These are phyloP conservation scores for Phaffia rhodozyma DNA, from an alignment of 1,284 basidiomycete species.

Conservation along the genomic window DNA sequence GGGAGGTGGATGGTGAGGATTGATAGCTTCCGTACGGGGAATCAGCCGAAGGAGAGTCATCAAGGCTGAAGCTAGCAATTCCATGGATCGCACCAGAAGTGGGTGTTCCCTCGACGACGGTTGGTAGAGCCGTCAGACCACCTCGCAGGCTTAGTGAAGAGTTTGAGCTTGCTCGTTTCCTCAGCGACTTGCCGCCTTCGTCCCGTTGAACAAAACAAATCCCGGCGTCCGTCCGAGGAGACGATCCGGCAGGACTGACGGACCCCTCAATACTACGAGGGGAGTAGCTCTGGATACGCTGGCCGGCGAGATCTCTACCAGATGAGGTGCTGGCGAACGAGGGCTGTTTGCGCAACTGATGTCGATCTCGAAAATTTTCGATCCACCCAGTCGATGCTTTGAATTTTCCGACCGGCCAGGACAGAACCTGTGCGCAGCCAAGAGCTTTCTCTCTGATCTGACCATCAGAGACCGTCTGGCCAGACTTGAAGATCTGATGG, in stretches of 20 bases:
- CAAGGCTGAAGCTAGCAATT: too few relatives aligned
- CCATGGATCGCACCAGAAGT: too few relatives aligned
- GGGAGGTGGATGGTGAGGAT: too few relatives aligned
- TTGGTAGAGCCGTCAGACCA: neutral
- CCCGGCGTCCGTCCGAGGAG: neutral
- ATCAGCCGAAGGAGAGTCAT: too few relatives aligned
- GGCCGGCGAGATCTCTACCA: neutral
- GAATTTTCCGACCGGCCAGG: constrained; percentile 54
- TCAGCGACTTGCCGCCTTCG: neutral
- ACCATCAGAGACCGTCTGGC: constrained; percentile 52
- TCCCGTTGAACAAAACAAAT: neutral
- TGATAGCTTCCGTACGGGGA: too few relatives aligned
- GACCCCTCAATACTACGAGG: neutral
- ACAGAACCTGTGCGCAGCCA: constrained; percentile 48
- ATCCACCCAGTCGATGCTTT: constrained; percentile 84
- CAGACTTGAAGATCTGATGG: constrained; percentile 41
- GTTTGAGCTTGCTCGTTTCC: neutral
- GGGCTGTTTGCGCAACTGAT: constrained; percentile 47
- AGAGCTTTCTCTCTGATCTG: constrained; percentile 59
- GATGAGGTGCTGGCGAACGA: neutral
- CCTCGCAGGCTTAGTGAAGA: constrained; percentile 3
- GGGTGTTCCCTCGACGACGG: neutral
- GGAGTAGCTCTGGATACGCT: neutral
- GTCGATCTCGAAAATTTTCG: constrained; percentile 76
- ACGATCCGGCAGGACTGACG: neutral